Conservation (phyloP, 2,329 filamentous ascomycete genomes). For the Thelonectria rubi region DNA sequence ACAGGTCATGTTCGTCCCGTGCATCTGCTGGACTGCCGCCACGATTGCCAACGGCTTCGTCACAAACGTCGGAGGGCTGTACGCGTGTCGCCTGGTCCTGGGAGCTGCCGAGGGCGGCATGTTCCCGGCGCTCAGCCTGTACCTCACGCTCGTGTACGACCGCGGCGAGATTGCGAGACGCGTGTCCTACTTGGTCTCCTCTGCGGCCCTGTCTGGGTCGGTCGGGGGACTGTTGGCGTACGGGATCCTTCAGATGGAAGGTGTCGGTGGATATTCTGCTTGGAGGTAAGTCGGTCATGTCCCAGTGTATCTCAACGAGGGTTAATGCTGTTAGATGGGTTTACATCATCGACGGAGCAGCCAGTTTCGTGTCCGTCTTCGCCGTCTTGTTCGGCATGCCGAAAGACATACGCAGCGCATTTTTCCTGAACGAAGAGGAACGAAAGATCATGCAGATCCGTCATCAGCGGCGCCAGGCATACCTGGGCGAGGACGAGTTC, state of each 20-base stretch:
- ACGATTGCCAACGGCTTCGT: conserved; percentile 45
- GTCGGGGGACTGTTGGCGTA: conserved; percentile 56
- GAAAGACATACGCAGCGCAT: conserved; percentile 12
- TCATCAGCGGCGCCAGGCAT: conserved; percentile 38
- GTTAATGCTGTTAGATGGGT: conserved; percentile 49
- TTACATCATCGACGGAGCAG: conserved; percentile 58
- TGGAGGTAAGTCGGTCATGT: conserved; percentile 50
- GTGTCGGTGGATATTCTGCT: conserved; percentile 52
- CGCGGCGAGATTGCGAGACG: conserved; percentile 63
- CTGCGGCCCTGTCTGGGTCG: conserved; percentile 59
- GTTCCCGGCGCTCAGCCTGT: conserved; percentile 41
- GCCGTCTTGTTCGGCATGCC: conserved; percentile 21
- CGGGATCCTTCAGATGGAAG: conserved; percentile 57
- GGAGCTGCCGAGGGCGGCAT: conserved; percentile 41
- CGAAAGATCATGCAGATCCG: conserved; percentile 17
- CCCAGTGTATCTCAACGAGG: not conserved
- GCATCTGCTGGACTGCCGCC: conserved; percentile 42
- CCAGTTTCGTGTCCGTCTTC: conserved; percentile 9
- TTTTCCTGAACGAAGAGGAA: conserved; percentile 15
- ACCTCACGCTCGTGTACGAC: conserved; percentile 47
- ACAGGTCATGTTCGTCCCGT: conserved; percentile 41
- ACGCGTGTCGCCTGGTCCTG: conserved; percentile 32
- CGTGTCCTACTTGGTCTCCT: conserved; percentile 59
- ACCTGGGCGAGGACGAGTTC: conserved; percentile 57
- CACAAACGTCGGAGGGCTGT: conserved; percentile 41